Conservation (phyloP, 345 rosid genomes). For the Odontarrhena argentea region DNA sequence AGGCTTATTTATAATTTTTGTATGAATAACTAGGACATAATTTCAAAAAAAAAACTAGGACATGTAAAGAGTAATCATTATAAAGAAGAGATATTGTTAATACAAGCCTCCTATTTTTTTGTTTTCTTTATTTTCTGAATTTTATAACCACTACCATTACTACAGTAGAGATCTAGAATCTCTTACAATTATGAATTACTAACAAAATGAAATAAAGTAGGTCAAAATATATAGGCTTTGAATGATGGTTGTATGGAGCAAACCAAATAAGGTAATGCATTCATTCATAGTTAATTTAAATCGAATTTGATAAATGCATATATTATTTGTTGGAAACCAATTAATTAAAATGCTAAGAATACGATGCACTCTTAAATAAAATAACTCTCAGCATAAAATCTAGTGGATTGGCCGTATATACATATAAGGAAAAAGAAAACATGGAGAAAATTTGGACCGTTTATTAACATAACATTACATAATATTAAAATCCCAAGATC, state of each 20-base stretch:
- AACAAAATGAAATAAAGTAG: neutral
- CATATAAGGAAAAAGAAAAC: slow-evolving; percentile 18
- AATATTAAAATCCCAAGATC: slow-evolving; percentile 29
- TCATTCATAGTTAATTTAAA: neutral
- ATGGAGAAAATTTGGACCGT: slow-evolving; percentile 31
- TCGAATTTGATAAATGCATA: slow-evolving; percentile 15
- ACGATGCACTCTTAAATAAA: slow-evolving; percentile 11
- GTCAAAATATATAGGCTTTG: no score
- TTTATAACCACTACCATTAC: no score
- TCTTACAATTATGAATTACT: neutral
- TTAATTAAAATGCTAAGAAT: slow-evolving; percentile 17
- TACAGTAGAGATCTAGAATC: neutral
- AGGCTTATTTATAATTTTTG: no score
- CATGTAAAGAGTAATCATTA: no score
- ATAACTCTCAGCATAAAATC: neutral
- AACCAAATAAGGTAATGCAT: neutral
- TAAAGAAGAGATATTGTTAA: no score
- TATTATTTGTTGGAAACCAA: slow-evolving; percentile 6
- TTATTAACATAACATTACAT: slow-evolving; percentile 24
- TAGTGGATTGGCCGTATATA: no score
- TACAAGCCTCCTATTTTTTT: no score
- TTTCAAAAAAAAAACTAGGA: no score
- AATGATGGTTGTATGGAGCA: neutral
- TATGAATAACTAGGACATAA: no score
- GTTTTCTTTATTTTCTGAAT: no score